A percentile compares a stretch with the other conserved stretches of the same genome.
These are phyloP conservation scores for Suillus subalutaceus DNA, from an alignment of 768 basidiomycete species.

Conservation along the genomic window DNA sequence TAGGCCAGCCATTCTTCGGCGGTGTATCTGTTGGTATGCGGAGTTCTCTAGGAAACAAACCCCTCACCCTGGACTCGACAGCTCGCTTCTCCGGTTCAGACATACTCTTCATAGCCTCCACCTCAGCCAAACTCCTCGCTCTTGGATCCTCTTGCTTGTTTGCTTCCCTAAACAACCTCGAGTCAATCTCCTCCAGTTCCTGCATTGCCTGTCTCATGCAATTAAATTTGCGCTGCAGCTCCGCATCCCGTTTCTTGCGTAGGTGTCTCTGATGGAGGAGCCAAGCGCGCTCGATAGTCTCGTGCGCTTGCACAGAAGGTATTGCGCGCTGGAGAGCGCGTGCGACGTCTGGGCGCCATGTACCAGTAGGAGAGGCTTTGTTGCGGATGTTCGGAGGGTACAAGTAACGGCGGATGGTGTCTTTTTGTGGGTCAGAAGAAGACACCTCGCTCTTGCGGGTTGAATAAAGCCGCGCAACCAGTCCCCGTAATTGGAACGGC, in stretches of 20 bases:
- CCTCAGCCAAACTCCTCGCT: constrained; percentile 56
- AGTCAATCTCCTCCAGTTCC: constrained; percentile 56
- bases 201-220: constrained; percentile 88
- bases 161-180: constrained; percentile 67
- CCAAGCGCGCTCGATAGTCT: constrained; percentile 93
- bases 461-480: constrained; percentile 46
- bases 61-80: constrained; percentile 76
- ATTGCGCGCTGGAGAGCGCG: constrained; percentile 81
- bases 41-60: constrained; percentile 86
- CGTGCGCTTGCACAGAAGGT: constrained; percentile 85
- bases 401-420: constrained; percentile 75
- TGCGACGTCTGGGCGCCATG: constrained; percentile 82
- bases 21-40: constrained; percentile 87
- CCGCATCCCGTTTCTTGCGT: constrained; percentile 68
- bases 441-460: constrained; percentile 24
- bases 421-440: constrained; percentile 60
- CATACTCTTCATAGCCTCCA: constrained; percentile 60
- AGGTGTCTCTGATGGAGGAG: constrained; percentile 75
- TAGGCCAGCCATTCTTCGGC: constrained; percentile 79
- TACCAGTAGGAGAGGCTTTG: constrained; percentile 73
- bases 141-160: constrained; percentile 79
- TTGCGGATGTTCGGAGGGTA: constrained; percentile 80
- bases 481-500: constrained; percentile 26
- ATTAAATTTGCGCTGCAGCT: constrained; percentile 75
- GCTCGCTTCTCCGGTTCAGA: constrained; percentile 69